Conservation (phyloP, 495 filamentous ascomycete species). For the Penicillium cinerascens region DNA sequence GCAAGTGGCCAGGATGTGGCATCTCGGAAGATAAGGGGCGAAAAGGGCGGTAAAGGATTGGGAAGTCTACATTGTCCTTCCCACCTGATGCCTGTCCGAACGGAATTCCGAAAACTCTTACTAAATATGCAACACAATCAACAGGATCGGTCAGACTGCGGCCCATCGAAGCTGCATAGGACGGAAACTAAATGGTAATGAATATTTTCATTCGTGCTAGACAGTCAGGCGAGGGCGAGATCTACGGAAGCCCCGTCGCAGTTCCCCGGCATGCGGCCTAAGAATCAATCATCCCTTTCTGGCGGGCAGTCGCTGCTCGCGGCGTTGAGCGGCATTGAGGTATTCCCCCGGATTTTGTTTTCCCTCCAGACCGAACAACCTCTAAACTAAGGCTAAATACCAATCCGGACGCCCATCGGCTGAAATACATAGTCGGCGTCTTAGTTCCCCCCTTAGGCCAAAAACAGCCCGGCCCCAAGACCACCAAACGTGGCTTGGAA, state of each 20-base stretch:
- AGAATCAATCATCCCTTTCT: slow-evolving; percentile 23
- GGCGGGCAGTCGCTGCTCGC: slow-evolving; percentile 19
- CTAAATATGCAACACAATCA: too few relatives aligned
- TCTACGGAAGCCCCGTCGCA: slow-evolving; percentile 13
- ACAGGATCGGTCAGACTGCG: background rate
- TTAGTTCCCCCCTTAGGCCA: background rate
- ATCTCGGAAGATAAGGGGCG: slow-evolving; percentile 20
- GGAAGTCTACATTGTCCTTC: background rate
- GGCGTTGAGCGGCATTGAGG: slow-evolving; percentile 3
- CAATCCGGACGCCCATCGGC: background rate
- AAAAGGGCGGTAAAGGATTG: slow-evolving; percentile 20
- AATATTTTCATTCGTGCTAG: background rate
- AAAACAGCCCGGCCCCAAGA: background rate
- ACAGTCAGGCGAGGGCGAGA: slow-evolving; percentile 1
- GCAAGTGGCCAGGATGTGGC: slow-evolving; percentile 18
- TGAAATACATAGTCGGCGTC: background rate
- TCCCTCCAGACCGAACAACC: background rate
- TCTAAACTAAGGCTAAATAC: background rate
- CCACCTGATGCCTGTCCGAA: slow-evolving; percentile 10
- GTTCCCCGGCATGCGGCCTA: slow-evolving; percentile 28
- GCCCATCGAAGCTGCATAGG: background rate
- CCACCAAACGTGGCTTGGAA: slow-evolving; percentile 10
- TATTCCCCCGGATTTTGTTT: background rate
- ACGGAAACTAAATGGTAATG: background rate
- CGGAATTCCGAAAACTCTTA: background rate